Evolutionary conservation across 352 stramenopile genomes (phyloP).

Genomic region (Globisporangium irregulare): DNA sequence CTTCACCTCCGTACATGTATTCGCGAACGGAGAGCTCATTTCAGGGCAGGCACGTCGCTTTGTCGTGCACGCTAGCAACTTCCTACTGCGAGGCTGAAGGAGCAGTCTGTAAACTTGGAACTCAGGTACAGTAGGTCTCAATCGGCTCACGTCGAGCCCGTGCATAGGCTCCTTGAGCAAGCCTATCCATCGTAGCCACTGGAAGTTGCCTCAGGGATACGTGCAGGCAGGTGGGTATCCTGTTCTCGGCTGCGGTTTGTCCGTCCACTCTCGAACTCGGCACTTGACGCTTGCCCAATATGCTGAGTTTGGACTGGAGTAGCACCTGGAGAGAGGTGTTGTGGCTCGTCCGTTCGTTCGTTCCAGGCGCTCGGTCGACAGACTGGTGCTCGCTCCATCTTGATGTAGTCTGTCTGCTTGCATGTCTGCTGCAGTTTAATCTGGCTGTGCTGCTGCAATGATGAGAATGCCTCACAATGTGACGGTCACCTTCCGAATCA

Average conservation of each 20-base stretch:
- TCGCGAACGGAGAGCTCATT: background rate
- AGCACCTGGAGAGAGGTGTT: background rate
- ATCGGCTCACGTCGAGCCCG: background rate
- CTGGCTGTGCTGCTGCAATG: background rate
- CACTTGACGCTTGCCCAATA: background rate
- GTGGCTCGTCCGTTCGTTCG: background rate
- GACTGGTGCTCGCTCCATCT: background rate
- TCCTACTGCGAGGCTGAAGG: background rate
- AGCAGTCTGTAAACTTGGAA: background rate
- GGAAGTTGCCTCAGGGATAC: background rate
- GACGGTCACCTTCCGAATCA: conserved; percentile 41
- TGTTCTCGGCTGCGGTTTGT: background rate
- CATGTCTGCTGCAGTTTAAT: background rate
- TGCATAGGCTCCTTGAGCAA: background rate
- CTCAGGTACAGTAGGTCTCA: too few relatives aligned
- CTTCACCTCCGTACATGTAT: too few relatives aligned
- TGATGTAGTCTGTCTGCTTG: background rate
- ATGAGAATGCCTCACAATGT: conserved; percentile 23
- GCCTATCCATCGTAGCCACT: background rate
- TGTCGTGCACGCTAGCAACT: background rate
- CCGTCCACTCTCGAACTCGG: background rate
- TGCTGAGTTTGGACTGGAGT: background rate
- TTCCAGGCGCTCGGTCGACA: background rate
- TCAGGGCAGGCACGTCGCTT: background rate
- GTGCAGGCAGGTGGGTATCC: background rate